These are phyloP conservation scores for Peronospora tabacina DNA, from an alignment of 352 stramenopile species.

Conservation along the genomic window DNA sequence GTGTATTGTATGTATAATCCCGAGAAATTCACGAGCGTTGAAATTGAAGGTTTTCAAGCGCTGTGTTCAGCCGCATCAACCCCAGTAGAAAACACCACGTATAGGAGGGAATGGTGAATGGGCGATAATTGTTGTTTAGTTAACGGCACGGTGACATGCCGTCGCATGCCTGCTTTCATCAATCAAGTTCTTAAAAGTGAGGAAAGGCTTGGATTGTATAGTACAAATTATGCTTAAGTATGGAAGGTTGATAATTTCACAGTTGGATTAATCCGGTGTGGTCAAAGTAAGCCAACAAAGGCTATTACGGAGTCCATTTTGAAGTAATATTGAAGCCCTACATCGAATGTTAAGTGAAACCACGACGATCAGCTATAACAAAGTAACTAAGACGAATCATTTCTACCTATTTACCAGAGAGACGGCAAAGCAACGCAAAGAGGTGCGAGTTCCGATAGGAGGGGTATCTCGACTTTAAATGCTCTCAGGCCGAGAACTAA, in stretches of 20 bases:
- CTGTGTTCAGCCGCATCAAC: not conserved
- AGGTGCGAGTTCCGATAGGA: too few species aligned
- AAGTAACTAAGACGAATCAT: too few species aligned
- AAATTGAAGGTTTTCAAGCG: not conserved
- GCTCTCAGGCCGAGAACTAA: too few species aligned
- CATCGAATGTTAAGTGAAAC: too few species aligned
- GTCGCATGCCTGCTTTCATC: not conserved
- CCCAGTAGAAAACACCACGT: not conserved
- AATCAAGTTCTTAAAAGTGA: not conserved
- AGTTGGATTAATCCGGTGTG: not conserved
- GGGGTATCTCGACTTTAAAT: too few species aligned
- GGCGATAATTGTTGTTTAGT: not conserved
- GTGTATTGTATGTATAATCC: too few species aligned
- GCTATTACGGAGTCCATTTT: not conserved
- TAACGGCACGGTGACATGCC: not conserved
- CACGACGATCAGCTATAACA: too few species aligned
- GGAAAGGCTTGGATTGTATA: not conserved
- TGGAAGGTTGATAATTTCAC: conserved; percentile 1
- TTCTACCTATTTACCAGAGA: too few species aligned
- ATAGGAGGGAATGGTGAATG: not conserved
- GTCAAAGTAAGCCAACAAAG: not conserved
- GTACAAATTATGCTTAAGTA: conserved; percentile 1
- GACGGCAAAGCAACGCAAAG: too few species aligned
- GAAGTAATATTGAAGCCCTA: too few species aligned
- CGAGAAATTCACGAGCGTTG: too few species aligned